Conservation (phyloP, 2,329 filamentous ascomycete genomes). For the Conoideocrella luteorostrata region DNA sequence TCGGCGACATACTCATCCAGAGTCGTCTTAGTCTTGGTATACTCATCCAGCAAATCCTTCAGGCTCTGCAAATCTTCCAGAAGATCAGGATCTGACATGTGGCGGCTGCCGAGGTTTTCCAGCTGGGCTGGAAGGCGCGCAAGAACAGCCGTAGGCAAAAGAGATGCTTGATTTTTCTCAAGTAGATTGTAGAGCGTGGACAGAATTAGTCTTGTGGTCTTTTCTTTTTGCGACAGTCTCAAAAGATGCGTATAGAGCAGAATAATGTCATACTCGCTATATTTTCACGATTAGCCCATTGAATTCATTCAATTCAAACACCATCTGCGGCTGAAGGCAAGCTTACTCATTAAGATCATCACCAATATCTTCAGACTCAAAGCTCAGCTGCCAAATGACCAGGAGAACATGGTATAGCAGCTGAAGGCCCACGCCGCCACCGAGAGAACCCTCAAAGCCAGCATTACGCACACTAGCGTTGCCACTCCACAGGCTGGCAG, state of each 20-base stretch:
- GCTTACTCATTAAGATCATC: slow-evolving; percentile 81
- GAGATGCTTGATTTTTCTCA: slow-evolving; percentile 58
- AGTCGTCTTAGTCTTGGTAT: slow-evolving; percentile 65
- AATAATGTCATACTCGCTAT: slow-evolving; percentile 85
- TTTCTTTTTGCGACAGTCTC: slow-evolving; percentile 91
- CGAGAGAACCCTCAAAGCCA: slow-evolving; percentile 56
- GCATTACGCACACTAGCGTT: slow-evolving; percentile 47
- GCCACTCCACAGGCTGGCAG: slow-evolving; percentile 56
- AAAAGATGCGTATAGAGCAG: slow-evolving; percentile 88
- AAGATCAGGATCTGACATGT: slow-evolving; percentile 59
- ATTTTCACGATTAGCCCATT: neutral
- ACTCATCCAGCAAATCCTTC: slow-evolving; percentile 59
- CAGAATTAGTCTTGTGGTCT: slow-evolving; percentile 86
- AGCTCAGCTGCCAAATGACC: slow-evolving; percentile 94
- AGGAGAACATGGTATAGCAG: slow-evolving; percentile 90
- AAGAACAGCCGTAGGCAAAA: slow-evolving; percentile 79
- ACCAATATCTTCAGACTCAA: slow-evolving; percentile 70
- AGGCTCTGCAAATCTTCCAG: slow-evolving; percentile 55
- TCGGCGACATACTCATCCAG: slow-evolving; percentile 88
- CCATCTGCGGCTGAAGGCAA: neutral
- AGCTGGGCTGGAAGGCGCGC: slow-evolving; percentile 69
- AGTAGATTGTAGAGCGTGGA: slow-evolving; percentile 88
- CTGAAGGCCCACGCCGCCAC: slow-evolving; percentile 85
- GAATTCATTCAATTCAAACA: too few species aligned
- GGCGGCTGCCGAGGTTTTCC: slow-evolving; percentile 54